A percentile compares a stretch with the other conserved stretches of the same genome.
These are phyloP conservation scores for Pichia terricola DNA, from an alignment of 1,139 yeast species.

Conservation along the genomic window DNA sequence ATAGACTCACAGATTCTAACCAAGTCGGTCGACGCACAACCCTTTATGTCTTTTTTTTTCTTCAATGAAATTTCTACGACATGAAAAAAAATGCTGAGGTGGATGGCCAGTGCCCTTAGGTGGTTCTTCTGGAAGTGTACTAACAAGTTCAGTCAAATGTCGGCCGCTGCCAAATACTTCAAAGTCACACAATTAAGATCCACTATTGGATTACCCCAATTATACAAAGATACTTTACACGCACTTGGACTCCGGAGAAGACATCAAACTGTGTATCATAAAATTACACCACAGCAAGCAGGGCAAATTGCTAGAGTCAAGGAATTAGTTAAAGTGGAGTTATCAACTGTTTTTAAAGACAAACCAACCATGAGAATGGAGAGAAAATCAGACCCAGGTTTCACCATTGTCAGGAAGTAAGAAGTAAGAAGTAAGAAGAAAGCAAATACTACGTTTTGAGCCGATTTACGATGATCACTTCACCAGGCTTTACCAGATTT, in stretches of 20 bases:
- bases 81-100: no score
- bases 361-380: constrained; percentile 43
- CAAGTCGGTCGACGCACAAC: no score
- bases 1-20: no score
- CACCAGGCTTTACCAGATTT: no score
- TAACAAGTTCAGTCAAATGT: not conserved
- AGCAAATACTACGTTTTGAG: no score
- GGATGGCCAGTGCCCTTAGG: no score
- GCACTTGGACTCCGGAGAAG: constrained; percentile 71
- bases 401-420: constrained; percentile 30
- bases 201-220: constrained; percentile 74
- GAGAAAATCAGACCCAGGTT: constrained; percentile 61
- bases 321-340: constrained; percentile 80
- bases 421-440: constrained; percentile 10
- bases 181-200: constrained; percentile 75
- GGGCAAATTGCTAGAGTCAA: constrained; percentile 78
- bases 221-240: constrained; percentile 52
- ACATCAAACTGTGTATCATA: constrained; percentile 65
- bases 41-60: no score
- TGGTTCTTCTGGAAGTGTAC: no score
- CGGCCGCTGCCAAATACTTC: constrained; percentile 27
- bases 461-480: no score
- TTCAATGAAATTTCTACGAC: no score
- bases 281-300: constrained; percentile 70
- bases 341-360: constrained; percentile 46